Conservation (phyloP, 2,329 filamentous ascomycete species). For the Taxawa tesnikishii region DNA sequence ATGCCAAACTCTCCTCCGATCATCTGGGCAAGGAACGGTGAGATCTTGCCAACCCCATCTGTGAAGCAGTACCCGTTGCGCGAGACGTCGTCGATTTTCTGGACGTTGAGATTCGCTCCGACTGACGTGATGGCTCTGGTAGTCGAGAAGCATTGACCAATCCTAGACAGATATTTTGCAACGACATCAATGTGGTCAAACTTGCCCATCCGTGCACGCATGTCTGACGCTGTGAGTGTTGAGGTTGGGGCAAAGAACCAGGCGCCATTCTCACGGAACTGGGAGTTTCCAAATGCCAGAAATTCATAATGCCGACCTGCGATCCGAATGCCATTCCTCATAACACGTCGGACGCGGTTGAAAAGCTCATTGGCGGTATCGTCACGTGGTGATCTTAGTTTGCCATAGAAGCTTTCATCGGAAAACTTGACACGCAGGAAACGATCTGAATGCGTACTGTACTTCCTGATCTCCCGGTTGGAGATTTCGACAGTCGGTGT, state of each 20-base stretch:
- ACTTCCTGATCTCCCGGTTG: conserved; percentile 73
- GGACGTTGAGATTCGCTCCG: conserved; percentile 45
- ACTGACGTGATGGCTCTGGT: conserved; percentile 55
- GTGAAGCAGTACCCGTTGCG: conserved; percentile 63
- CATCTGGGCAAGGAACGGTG: conserved; percentile 59
- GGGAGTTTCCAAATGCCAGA: conserved; percentile 88
- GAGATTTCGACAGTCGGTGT: conserved; percentile 75
- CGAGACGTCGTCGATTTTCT: conserved; percentile 57
- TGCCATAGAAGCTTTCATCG: conserved; percentile 54
- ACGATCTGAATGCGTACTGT: conserved; percentile 54
- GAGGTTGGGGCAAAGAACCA: conserved; percentile 78
- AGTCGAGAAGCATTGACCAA: conserved; percentile 94
- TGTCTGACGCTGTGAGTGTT: conserved; percentile 57
- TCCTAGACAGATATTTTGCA: conserved; percentile 79
- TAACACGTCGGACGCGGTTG: conserved; percentile 55
- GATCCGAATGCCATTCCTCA: conserved; percentile 69
- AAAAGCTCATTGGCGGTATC: conserved; percentile 43
- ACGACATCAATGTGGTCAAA: conserved; percentile 70
- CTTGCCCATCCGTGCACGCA: conserved; percentile 76
- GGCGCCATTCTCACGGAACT: conserved; percentile 80
- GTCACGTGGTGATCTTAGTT: conserved; percentile 17
- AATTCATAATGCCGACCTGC: conserved; percentile 78
- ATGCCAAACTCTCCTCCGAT: conserved; percentile 59
- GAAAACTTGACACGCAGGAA: conserved; percentile 86
- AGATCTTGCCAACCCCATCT: conserved; percentile 92